Base-by-base conservation (phyloP, 73 alveolate species). In the Blepharisma japonicum region DNA sequence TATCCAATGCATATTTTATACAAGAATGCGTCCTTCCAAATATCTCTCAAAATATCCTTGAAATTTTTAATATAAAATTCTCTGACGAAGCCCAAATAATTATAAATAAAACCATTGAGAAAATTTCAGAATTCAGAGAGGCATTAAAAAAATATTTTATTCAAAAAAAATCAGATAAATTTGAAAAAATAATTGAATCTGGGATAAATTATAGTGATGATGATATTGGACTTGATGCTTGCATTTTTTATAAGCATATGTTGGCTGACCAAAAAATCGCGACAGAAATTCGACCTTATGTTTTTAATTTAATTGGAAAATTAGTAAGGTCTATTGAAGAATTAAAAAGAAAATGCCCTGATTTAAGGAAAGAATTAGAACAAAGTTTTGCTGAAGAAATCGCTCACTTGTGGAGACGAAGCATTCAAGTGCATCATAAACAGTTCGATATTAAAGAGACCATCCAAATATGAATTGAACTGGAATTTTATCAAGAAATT, bases 181-280 rank as follows among this genome's bases (percentile, higher is more conserved):
- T 61, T 11, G 14, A 14, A 14, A 61, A 61, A 25, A 39, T 61
- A 8, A 61, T 61, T 20, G 74, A 61, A 20, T 2, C 14, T 14
- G 74, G 74, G 46, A 61, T 61, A 14, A 61, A n/a, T 18, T 61
- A 18, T 61, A 2, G 47, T 61, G 74, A 61, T 14, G 74, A 61
- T 1, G 2, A 14, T 18, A 61, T 61, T 61, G 74, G 74, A 5
- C 14, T 61, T 9, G 74, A 61, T 61, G 74, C 74, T 2, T 14
- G 23, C 23, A 61, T 61, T 25, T 20, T 61, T 2, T 61, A 61
- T 25, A 14, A 25, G 5, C 74, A 61, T 25, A 8, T 61, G 39
- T 25, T 61, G 18, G 49, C 38, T 61, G 74, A 61, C 18, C 18
- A 25, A 14, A 61, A 61, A 61, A 39, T 9, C 39, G 11, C 23